Conservation (phyloP, 768 basidiomycete genomes). For the Serpula lacrymans region DNA sequence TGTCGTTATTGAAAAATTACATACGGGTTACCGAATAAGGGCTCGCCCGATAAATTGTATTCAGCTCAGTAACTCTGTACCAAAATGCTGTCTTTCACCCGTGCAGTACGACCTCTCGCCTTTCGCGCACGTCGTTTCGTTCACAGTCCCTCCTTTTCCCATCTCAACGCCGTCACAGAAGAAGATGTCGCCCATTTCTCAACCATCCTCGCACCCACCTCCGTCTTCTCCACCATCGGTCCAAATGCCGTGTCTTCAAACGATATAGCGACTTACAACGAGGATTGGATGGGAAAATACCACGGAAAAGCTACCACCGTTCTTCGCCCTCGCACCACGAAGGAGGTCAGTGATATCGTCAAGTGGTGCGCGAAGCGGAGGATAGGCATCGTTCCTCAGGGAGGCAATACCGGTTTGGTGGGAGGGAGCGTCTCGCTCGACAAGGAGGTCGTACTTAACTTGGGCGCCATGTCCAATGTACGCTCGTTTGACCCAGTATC, state of each 20-base stretch:
- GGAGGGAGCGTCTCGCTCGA: slow-evolving; percentile 89
- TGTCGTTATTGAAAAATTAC: too few relatives aligned
- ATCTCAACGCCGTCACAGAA: slow-evolving; percentile 47
- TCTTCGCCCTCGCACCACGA: slow-evolving; percentile 81
- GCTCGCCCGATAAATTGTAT: too few relatives aligned
- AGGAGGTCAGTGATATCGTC: slow-evolving; percentile 86
- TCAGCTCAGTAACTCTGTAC: too few relatives aligned
- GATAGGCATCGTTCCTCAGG: slow-evolving; percentile 92
- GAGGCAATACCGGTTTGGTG: slow-evolving; percentile 97
- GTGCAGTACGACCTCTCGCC: slow-evolving; percentile 1
- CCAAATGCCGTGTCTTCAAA: slow-evolving; percentile 43
- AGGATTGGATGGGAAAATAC: slow-evolving; percentile 97
- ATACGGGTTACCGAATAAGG: too few relatives aligned
- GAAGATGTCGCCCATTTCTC: slow-evolving; percentile 67
- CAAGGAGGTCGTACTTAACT: slow-evolving; percentile 84
- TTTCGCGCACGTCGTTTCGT: slow-evolving; percentile 12
- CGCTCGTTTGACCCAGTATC: slow-evolving; percentile 83
- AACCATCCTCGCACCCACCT: slow-evolving; percentile 56
- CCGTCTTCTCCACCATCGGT: slow-evolving; percentile 67
- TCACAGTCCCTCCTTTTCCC: slow-evolving; percentile 19
- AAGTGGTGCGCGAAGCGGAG: slow-evolving; percentile 79
- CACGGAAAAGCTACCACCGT: slow-evolving; percentile 81
- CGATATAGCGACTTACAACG: slow-evolving; percentile 78
- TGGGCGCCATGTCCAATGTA: slow-evolving; percentile 77
- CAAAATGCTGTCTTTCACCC: slow-evolving; percentile 13